phyloP scores from a whole-genome alignment of 1,284 basidiomycete genomes.

The Moesziomyces globuligerus region DNA sequence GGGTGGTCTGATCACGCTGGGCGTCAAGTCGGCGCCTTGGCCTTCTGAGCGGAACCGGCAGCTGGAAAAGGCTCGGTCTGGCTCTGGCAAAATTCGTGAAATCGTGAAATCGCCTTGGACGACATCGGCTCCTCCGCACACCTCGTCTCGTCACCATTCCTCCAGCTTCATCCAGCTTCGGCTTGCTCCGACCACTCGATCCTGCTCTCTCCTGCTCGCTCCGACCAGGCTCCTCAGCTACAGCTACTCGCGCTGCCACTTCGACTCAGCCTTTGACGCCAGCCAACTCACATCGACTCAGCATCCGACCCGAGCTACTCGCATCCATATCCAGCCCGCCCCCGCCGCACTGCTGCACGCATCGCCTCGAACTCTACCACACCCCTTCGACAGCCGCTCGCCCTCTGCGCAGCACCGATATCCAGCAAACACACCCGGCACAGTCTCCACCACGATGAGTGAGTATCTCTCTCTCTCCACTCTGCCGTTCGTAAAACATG shows the following conservation, averaged over 20 bases:
- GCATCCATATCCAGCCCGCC: neutral
- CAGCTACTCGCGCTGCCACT: too few relatives aligned
- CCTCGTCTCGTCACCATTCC: neutral
- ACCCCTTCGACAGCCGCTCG: too few relatives aligned
- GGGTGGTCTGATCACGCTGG: neutral
- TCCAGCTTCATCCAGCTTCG: neutral
- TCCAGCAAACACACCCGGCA: neutral
- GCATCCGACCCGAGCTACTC: too few relatives aligned
- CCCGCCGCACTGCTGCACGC: too few relatives aligned
- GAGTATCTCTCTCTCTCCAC: neutral
- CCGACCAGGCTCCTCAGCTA: too few relatives aligned
- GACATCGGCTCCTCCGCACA: neutral
- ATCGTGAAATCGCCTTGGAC: neutral
- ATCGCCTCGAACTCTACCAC: too few relatives aligned
- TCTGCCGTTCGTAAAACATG: too few relatives aligned
- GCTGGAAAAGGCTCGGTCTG: neutral
- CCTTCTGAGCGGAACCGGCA: neutral
- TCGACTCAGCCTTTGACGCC: too few relatives aligned
- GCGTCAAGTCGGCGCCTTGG: neutral
- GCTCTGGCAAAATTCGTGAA: neutral
- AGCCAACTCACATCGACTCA: too few relatives aligned
- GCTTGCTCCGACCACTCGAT: neutral
- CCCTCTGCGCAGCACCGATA: too few relatives aligned
- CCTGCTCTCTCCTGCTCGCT: neutral
- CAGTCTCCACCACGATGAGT: conserved; percentile 13